phyloP scores from a whole-genome alignment of 495 filamentous ascomycete genomes.

The Penicillium simplicissimum region DNA sequence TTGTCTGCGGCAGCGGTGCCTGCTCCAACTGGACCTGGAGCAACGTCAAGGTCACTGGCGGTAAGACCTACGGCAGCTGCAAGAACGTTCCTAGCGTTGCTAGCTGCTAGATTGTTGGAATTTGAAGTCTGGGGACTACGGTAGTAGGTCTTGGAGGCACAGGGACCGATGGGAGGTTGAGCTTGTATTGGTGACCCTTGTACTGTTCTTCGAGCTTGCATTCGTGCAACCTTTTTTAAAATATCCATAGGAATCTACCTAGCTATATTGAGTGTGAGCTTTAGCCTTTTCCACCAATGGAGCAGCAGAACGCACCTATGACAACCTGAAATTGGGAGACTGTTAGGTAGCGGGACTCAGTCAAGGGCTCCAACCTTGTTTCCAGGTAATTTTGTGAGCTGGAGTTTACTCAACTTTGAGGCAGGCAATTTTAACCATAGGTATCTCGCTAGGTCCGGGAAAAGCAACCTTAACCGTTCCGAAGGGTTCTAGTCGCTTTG shows the following conservation, averaged over 20 bases:
- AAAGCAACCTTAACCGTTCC: too few relatives aligned
- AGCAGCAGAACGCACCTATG: background rate
- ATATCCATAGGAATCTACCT: background rate
- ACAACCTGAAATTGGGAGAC: too few relatives aligned
- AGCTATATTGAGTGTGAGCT: background rate
- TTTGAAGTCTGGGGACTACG: background rate
- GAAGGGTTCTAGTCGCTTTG: too few relatives aligned
- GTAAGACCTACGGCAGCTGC: conserved; percentile 44
- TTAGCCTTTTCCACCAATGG: background rate
- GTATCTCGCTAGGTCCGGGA: too few relatives aligned
- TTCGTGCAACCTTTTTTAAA: background rate
- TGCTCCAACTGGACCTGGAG: conserved; percentile 49
- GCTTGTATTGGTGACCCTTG: background rate
- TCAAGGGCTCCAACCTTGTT: too few relatives aligned
- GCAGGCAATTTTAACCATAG: too few relatives aligned
- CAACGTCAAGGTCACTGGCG: conserved; percentile 47
- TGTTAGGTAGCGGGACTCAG: too few relatives aligned
- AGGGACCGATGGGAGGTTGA: background rate
- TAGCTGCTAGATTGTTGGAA: conserved; percentile 29
- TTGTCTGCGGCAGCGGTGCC: conserved; percentile 50
- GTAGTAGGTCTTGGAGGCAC: background rate
- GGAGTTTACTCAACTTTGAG: too few relatives aligned
- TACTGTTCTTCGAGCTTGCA: background rate
- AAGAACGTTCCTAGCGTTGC: conserved; percentile 40
- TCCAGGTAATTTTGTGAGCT: too few relatives aligned